Conservation (phyloP, 192 early-diverging fungal genomes). For the Thoreauomyces humboldtii region DNA sequence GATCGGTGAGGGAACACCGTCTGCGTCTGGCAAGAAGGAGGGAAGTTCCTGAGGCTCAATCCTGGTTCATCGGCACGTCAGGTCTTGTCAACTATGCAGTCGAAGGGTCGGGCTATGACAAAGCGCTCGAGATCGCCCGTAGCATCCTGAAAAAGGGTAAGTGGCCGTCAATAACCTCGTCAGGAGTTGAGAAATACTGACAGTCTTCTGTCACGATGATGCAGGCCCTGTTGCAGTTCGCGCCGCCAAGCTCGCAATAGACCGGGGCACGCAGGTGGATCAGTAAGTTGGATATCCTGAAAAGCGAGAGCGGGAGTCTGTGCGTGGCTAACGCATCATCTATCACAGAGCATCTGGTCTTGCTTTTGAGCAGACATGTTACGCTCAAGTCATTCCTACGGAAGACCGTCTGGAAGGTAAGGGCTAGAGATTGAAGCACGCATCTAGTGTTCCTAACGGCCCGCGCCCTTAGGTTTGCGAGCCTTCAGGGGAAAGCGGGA, state of each 20-base stretch:
- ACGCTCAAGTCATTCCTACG: constrained; percentile 91
- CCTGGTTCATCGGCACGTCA: too few relatives aligned
- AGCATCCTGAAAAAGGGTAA: constrained; percentile 55
- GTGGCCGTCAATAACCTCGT: too few relatives aligned
- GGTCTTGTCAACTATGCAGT: constrained; percentile 80
- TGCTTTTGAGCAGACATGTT: constrained; percentile 90
- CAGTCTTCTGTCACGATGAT: too few relatives aligned
- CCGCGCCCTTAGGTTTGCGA: constrained; percentile 37
- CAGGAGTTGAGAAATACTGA: too few relatives aligned
- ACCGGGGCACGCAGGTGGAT: constrained; percentile 77
- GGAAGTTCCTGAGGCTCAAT: too few relatives aligned
- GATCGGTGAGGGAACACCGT: too few relatives aligned
- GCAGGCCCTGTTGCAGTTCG: constrained; percentile 81
- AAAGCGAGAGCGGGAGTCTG: neutral
- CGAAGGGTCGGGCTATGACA: constrained; percentile 60
- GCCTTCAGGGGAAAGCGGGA: constrained; percentile 82
- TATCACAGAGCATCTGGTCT: constrained; percentile 73
- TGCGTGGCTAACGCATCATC: neutral
- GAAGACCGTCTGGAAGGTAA: constrained; percentile 90
- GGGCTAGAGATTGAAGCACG: constrained; percentile 24
- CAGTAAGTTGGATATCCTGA: constrained; percentile 41
- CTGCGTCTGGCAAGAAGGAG: too few relatives aligned
- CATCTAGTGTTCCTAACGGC: neutral
- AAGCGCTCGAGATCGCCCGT: constrained; percentile 75
- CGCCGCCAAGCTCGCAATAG: constrained; percentile 90